phyloP scores from a whole-genome alignment of 257 asterid species.

The Perilla frutescens region DNA sequence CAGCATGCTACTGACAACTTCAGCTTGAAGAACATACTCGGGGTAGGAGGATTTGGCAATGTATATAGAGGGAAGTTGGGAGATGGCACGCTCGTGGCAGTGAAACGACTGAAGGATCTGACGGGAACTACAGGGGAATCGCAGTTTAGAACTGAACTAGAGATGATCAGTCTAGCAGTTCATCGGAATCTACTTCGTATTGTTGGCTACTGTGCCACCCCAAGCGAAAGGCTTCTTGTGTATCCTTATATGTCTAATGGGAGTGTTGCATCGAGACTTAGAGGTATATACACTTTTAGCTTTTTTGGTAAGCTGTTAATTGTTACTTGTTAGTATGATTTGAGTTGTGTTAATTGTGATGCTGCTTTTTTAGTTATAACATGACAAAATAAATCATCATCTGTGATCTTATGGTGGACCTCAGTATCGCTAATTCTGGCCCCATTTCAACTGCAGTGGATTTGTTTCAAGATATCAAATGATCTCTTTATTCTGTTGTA shows the following conservation, averaged over 20 bases:
- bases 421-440: constrained; percentile 30
- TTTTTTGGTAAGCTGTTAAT: not conserved
- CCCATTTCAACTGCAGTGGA: constrained; percentile 41
- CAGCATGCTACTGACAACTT: constrained; percentile 80
- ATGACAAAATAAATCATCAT: constrained; percentile 34
- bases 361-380: constrained; percentile 31
- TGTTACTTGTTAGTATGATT: not conserved
- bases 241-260: constrained; percentile 98
- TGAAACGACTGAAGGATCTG: constrained; percentile 82
- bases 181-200: constrained; percentile 86
- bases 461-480: constrained; percentile 32
- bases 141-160: constrained; percentile 86
- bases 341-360: not conserved
- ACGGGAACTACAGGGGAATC: constrained; percentile 82
- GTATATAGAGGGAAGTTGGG: constrained; percentile 78
- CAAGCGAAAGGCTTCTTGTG: constrained; percentile 80
- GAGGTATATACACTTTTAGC: constrained; percentile 51
- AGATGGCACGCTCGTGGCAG: constrained; percentile 74
- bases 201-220: constrained; percentile 77
- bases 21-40: constrained; percentile 90
- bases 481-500: constrained; percentile 5
- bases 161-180: constrained; percentile 89
- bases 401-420: constrained; percentile 43
- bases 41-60: constrained; percentile 93
- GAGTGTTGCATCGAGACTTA: constrained; percentile 84